Evolutionary conservation across 352 stramenopile genomes (phyloP), one percentile per base, ranked within the genome.

Genomic region (Blastocystis sp.): DNA sequence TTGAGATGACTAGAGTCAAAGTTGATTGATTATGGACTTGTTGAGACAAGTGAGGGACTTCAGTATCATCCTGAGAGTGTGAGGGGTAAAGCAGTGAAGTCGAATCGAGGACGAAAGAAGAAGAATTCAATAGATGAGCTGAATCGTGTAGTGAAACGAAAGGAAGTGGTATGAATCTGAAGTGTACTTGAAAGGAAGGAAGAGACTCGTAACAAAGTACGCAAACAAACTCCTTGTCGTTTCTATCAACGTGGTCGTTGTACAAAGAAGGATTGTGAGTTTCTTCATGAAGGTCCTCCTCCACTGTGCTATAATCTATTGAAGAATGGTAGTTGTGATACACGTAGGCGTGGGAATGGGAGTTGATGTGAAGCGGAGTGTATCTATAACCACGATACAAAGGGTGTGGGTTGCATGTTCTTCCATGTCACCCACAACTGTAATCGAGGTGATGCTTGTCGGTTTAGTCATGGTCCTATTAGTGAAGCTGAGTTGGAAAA

Each of bases 391-490:
- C 70, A 81, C 42, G 70, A 81, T 17, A 60, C 70, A 35, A 81
- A 81, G 51, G 62, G 35, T n/a, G 70, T 81, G 70, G 70, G 70
- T 24, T 81, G 70, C 24, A 81, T 81, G 70, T 81, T 81, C 27
- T 81, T 81, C 42, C 70, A 81, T 56, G 42, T 81, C 44, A 81
- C 51, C 13, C 70, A 81, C 70, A 81, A 81, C 42, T 81, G 70
- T 44, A 40, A 51, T 13, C 37, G 44, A 33, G 70, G 70, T 22
- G 70, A 60, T 17, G 33, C 33, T 22, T 81, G 70, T 56, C 37
- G 48, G 9, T 81, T 81, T 56, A 81, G 70, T 42, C 70, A 81
- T 35, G 70, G 44, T 17, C 19, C 70, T 17, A 24, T 81, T 6
- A 59, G 35, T 60, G 40, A 53, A n/a, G 33, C 48, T 24, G 44